Base-by-base conservation (phyloP, 306 rosid species). In the Comarum palustre region DNA sequence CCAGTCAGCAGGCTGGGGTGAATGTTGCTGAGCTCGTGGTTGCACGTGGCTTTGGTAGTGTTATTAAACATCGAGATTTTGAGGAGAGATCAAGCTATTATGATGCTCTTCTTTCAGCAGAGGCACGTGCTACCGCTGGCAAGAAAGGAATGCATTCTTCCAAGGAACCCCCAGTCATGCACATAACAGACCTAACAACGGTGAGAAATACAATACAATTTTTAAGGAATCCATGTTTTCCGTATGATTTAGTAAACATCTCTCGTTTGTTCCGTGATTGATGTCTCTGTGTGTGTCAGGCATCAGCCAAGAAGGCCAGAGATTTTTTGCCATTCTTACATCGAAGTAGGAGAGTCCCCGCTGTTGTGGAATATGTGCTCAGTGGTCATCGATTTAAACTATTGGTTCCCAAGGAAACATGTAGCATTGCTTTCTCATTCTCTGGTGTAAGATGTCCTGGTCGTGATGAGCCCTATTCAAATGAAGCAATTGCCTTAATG, bases 341-440 rank as follows among this genome's bases (percentile, higher is more conserved):
- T 42, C 84, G 94, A 73, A 89, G 96, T 81, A 86, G 96, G 84
- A 94, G 73, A 81, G 79, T 84, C 75, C 97, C 99, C 68, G 99
- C 99, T 42, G 83, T 91, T 79, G 97, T 94, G 78, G 99, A 94
- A 84, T 94, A 94, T 79, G 97, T 94, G 74, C 88, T 94, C 72
- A 94, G 99, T 75, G 99, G 99, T n/a, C 99, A 94, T 81, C 99
- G 99, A 41, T 94, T 90, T 84, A 94, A 94, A 81, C 77, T 94
- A 82, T 86, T 91, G 84, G 90, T 94, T 86, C 99, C 99, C 55
- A 90, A 89, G 87, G 97, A 94, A 84, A 94, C 99, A 3, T 94
- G 99, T 81, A 94, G 96, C 85, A 90, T 94, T 79, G 97, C 99
- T 24, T 90, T 94, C 60, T 67, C 99, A 31, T 85, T 94, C 74